These are phyloP conservation scores for Casuarina cunninghamiana DNA, from an alignment of 306 rosid genomes.

Conservation along the genomic window DNA sequence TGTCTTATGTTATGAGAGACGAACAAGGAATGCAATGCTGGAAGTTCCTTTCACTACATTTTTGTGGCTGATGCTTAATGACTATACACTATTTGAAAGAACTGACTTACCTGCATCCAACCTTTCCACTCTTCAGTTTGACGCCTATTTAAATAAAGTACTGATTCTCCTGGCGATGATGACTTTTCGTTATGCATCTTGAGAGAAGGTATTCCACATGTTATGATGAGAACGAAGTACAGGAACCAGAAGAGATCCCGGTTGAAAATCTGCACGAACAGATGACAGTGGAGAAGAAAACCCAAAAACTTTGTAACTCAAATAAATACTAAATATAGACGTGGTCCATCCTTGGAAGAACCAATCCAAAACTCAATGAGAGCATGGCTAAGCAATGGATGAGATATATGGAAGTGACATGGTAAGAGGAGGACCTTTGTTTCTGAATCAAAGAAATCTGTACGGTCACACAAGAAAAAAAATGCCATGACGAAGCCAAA, in stretches of 20 bases:
- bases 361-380: neutral
- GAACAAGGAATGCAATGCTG: neutral
- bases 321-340: neutral
- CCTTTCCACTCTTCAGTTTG: constrained; percentile 91
- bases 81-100: constrained; percentile 9
- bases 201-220: neutral
- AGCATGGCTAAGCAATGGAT: too few relatives aligned
- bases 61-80: neutral
- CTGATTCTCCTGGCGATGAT: neutral
- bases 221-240: neutral
- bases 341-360: neutral
- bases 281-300: neutral
- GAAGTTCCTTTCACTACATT: neutral
- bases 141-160: constrained; percentile 7
- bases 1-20: neutral
- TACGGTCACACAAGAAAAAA: constrained; percentile 83
- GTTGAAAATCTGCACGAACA: neutral
- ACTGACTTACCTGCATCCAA: constrained; percentile 91
- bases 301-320: neutral
- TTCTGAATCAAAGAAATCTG: constrained; percentile 71
- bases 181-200: neutral
- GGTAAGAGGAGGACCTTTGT: constrained; percentile 55
- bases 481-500: constrained; percentile 73
- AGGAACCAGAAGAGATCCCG: neutral
- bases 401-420: constrained; percentile 11